Evolutionary conservation across 306 rosid genomes (phyloP).

Genomic region (Rosa multiflora): DNA sequence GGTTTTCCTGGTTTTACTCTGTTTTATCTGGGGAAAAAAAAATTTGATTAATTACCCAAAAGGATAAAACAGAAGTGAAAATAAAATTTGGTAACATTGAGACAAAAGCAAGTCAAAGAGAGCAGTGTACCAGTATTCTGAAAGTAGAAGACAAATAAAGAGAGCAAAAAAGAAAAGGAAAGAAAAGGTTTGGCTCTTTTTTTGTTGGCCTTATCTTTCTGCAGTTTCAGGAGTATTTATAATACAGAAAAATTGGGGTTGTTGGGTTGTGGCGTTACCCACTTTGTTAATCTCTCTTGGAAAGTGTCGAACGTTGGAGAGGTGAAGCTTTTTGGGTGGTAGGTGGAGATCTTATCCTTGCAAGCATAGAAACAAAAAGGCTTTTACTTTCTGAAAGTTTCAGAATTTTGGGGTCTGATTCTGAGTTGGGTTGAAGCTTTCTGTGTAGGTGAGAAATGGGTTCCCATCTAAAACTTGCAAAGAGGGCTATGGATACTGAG

Average conservation of each 20-base stretch:
- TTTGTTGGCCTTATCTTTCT: neutral
- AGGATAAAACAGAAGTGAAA: neutral
- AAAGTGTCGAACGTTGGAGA: neutral
- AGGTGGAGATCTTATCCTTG: slow-evolving; percentile 20
- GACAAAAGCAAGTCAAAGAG: slow-evolving; percentile 13
- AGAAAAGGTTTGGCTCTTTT: neutral
- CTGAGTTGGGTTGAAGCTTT: slow-evolving; percentile 13
- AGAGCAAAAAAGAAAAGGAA: neutral
- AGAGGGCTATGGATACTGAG: slow-evolving; percentile 56
- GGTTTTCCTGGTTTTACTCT: neutral
- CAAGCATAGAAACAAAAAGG: neutral
- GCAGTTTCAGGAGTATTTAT: neutral
- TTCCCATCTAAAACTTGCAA: slow-evolving; percentile 48
- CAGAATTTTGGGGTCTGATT: slow-evolving; percentile 22
- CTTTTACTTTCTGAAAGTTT: slow-evolving; percentile 10
- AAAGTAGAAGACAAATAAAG: neutral
- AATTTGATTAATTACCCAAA: neutral
- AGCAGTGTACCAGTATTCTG: slow-evolving; percentile 11
- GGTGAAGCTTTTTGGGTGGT: slow-evolving; percentile 17
- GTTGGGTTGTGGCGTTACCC: slow-evolving; percentile 12
- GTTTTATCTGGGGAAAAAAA: neutral
- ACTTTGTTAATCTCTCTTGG: neutral
- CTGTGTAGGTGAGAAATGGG: slow-evolving; percentile 42
- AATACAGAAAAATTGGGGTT: neutral
- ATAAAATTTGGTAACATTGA: neutral